phyloP scores from a whole-genome alignment of 345 rosid genomes.

The Luvunga scandens region DNA sequence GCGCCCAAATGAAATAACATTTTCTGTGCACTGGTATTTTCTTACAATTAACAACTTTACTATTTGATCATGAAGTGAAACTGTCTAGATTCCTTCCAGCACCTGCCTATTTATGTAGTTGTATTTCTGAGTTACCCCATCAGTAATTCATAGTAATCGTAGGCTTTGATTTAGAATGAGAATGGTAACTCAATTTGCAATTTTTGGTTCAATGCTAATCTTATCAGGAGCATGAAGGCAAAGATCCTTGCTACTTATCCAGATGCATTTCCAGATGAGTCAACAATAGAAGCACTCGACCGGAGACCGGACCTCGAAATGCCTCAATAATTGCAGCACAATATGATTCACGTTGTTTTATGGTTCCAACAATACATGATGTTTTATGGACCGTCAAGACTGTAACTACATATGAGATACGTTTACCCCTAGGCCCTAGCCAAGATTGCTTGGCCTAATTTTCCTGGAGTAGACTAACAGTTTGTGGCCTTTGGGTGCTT shows the following conservation, averaged over 20 bases:
- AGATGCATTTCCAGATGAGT: conserved; percentile 85
- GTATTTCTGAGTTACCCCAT: not conserved
- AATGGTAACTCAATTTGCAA: not conserved
- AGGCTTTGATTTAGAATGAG: not conserved
- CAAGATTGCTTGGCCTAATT: no score
- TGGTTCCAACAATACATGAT: no score
- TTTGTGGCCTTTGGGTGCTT: no score
- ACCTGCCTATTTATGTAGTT: not conserved
- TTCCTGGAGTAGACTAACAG: no score
- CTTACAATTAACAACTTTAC: not conserved
- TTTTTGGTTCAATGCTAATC: not conserved
- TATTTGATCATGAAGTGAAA: not conserved
- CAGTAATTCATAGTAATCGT: not conserved
- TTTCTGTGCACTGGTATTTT: not conserved
- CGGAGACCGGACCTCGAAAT: conserved; percentile 78
- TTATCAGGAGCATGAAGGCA: conserved; percentile 60
- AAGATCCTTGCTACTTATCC: conserved; percentile 76
- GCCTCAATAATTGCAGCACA: conserved; percentile 28
- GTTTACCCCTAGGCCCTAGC: no score
- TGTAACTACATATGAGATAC: no score
- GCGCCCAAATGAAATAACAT: not conserved
- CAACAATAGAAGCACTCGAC: conserved; percentile 60
- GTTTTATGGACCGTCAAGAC: no score
- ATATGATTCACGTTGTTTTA: not conserved
- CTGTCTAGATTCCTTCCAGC: not conserved